These are phyloP conservation scores for Phytopythium cucurbitacearum DNA, from an alignment of 352 stramenopile genomes.

Conservation along the genomic window DNA sequence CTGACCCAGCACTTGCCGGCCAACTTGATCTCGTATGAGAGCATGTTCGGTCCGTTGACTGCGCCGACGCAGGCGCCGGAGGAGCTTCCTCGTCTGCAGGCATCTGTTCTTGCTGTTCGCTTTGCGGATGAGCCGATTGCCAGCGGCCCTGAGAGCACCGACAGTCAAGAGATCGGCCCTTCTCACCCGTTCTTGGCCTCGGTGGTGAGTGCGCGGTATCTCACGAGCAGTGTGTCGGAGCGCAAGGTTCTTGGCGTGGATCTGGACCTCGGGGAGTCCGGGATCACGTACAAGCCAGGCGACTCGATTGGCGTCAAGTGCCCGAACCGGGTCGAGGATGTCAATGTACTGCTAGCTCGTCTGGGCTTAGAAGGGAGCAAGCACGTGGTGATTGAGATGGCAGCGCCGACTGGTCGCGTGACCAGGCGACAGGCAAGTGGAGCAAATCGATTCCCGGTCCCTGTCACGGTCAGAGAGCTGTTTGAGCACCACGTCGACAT, in stretches of 20 bases:
- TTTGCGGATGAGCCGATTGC: conserved; percentile 20
- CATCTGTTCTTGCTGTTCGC: conserved; percentile 37
- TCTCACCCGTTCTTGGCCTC: conserved; percentile 46
- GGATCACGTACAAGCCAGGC: conserved; percentile 68
- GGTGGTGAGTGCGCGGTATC: conserved; percentile 37
- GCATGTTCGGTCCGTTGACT: conserved; percentile 45
- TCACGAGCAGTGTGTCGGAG: conserved; percentile 39
- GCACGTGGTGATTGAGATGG: conserved; percentile 30
- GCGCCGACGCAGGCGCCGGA: conserved; percentile 28
- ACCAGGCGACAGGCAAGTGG: conserved; percentile 26
- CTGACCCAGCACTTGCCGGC: conserved; percentile 27
- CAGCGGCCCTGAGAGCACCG: too few species aligned
- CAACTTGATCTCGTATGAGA: conserved; percentile 49
- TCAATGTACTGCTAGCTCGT: conserved; percentile 58
- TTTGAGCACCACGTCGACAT: conserved; percentile 84
- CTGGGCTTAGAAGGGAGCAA: conserved; percentile 36
- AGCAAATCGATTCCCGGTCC: conserved; percentile 38
- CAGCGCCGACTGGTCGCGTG: conserved; percentile 14
- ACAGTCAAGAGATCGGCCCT: conserved; percentile 27
- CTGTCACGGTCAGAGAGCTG: conserved; percentile 68
- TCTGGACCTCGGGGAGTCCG: conserved; percentile 35
- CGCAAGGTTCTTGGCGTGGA: conserved; percentile 59
- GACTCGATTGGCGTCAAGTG: conserved; percentile 87
- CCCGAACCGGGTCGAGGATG: conserved; percentile 61
- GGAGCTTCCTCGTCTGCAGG: conserved; percentile 54